Conservation (phyloP, 371 early-diverging fungal species). For the Syncephalastrum contaminatum region DNA sequence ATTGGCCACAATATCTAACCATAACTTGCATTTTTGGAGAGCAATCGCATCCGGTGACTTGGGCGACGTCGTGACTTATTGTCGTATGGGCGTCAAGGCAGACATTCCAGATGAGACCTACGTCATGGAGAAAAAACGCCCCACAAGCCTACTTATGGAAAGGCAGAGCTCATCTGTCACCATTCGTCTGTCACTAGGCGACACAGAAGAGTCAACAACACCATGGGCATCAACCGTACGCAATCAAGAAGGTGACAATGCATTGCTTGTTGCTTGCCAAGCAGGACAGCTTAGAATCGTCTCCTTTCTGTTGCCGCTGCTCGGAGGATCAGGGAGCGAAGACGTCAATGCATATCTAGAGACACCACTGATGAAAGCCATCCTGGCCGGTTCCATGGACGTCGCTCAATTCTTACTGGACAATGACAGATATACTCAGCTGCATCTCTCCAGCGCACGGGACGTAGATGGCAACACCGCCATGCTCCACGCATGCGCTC, state of each 20-base stretch:
- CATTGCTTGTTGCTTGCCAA: slow-evolving; percentile 42
- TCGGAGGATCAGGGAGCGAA: not conserved
- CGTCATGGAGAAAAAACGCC: slow-evolving; percentile 2
- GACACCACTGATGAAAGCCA: slow-evolving; percentile 49
- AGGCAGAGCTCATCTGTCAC: no score
- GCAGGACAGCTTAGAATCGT: slow-evolving; percentile 33
- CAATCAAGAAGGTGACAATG: slow-evolving; percentile 46
- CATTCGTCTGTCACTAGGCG: no score
- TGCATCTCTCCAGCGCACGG: slow-evolving; percentile 18
- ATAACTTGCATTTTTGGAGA: slow-evolving; percentile 41
- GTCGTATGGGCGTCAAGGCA: no score
- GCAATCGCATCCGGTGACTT: slow-evolving; percentile 2
- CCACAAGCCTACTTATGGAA: not conserved
- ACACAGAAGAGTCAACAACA: no score
- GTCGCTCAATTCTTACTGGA: slow-evolving; percentile 27
- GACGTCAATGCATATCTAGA: slow-evolving; percentile 34
- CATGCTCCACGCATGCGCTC: slow-evolving; percentile 21
- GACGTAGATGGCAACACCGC: slow-evolving; percentile 48
- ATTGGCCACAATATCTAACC: slow-evolving; percentile 32
- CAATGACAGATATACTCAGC: slow-evolving; percentile 3
- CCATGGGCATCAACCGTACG: slow-evolving; percentile 20
- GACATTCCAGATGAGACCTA: no score
- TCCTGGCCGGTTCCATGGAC: slow-evolving; percentile 24
- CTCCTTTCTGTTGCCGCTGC: slow-evolving; percentile 20
- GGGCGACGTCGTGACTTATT: no score